Conservation (phyloP, 768 basidiomycete species). For the Pulveroboletus sp. region DNA sequence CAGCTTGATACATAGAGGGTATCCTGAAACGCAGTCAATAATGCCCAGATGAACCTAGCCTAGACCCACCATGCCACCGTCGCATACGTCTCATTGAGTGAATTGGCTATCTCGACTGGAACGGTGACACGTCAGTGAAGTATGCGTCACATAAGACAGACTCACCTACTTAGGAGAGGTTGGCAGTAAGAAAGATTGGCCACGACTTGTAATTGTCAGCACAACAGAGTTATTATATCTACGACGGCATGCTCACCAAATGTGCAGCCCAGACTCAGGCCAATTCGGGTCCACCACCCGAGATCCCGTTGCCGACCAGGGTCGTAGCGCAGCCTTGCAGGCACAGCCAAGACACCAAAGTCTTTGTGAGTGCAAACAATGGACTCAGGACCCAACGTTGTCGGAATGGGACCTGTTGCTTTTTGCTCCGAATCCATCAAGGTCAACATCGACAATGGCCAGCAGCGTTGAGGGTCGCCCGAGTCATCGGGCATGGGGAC, state of each 20-base stretch:
- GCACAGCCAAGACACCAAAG: slow-evolving; percentile 47
- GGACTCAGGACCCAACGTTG: background rate
- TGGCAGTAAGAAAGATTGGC: slow-evolving; percentile 82
- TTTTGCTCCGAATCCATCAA: slow-evolving; percentile 9
- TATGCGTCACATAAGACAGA: background rate
- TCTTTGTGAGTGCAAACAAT: slow-evolving; percentile 14
- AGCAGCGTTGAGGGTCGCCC: slow-evolving; percentile 3
- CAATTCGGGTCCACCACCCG: slow-evolving; percentile 36
- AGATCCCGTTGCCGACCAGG: slow-evolving; percentile 35
- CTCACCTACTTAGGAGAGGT: slow-evolving; percentile 60
- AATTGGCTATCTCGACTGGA: slow-evolving; percentile 31
- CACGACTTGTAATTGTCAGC: slow-evolving; percentile 29
- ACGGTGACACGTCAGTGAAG: background rate
- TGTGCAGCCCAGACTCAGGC: slow-evolving; percentile 46
- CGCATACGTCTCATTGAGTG: slow-evolving; percentile 33
- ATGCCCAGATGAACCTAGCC: background rate
- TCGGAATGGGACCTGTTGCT: background rate
- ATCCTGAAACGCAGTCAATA: slow-evolving; percentile 37
- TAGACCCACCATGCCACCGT: slow-evolving; percentile 30
- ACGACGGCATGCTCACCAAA: slow-evolving; percentile 32
- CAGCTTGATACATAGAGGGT: slow-evolving; percentile 63
- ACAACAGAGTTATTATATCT: background rate
- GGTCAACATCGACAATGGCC: slow-evolving; percentile 16
- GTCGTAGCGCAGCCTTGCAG: slow-evolving; percentile 37
- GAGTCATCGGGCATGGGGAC: slow-evolving; percentile 12